Conservation (phyloP, 139 green algal genomes). For the Chlorella sp. region DNA sequence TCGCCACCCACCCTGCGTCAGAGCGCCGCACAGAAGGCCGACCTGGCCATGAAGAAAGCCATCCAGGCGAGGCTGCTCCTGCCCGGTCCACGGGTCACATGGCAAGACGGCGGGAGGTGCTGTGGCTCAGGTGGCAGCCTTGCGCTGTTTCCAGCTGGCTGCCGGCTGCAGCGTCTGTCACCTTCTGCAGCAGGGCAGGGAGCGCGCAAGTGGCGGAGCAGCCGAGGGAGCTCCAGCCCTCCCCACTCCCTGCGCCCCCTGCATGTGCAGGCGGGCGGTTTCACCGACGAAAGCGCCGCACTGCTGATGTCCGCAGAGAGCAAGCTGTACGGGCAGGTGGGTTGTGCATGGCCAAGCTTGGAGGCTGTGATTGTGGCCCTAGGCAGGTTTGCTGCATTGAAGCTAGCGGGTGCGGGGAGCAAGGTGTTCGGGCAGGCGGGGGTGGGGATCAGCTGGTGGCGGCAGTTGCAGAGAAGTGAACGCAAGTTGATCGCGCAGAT, state of each 20-base stretch:
- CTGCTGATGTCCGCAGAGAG: slow-evolving; percentile 14
- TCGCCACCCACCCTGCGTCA: neutral
- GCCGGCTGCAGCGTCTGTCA: too few species aligned
- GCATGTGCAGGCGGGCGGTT: neutral
- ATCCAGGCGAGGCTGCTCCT: neutral
- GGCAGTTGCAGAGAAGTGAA: too few species aligned
- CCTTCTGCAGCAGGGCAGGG: neutral
- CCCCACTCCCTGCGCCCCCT: too few species aligned
- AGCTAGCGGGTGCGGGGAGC: neutral
- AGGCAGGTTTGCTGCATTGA: neutral
- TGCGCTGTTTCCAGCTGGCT: too few species aligned
- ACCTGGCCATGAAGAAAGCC: neutral
- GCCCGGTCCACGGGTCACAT: too few species aligned
- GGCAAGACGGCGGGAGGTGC: too few species aligned
- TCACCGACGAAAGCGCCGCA: neutral
- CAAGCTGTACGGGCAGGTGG: slow-evolving; percentile 9
- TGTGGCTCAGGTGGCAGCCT: too few species aligned
- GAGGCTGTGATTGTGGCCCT: neutral
- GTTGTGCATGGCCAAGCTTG: neutral
- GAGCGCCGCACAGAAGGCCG: slow-evolving; percentile 8
- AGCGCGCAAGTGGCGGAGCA: too few species aligned
- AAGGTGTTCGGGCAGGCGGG: too few species aligned
- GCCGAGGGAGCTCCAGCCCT: too few species aligned
- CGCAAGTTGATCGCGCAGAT: neutral
- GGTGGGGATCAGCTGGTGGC: too few species aligned